Evolutionary conservation across 495 filamentous ascomycete species (phyloP).

Genomic region (Jackrogersella minutella): DNA sequence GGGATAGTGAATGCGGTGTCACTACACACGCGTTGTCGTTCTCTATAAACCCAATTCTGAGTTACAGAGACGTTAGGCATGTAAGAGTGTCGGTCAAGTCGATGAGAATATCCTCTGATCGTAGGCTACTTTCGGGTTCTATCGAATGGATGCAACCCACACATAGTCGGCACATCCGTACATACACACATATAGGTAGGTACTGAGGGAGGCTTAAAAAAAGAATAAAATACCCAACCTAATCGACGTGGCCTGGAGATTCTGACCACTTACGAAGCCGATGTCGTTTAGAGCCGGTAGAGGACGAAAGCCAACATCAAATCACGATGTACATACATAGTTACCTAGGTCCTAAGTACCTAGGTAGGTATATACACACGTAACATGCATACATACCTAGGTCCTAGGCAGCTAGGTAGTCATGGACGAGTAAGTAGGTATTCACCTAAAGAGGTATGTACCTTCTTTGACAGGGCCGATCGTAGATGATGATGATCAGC

Average conservation of each 20-base stretch:
- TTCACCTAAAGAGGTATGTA: slow-evolving; percentile 6
- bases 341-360: background rate
- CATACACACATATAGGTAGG: background rate
- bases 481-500: slow-evolving; percentile 10
- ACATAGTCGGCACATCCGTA: too few relatives aligned
- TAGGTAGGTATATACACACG: background rate
- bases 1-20: background rate
- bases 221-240: background rate
- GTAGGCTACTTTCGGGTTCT: background rate
- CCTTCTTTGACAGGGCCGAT: slow-evolving; percentile 23
- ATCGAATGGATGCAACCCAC: background rate
- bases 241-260: background rate
- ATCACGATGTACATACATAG: background rate
- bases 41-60: slow-evolving; percentile 7
- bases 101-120: background rate
- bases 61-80: slow-evolving; percentile 11
- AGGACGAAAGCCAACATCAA: too few relatives aligned
- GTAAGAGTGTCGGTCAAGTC: slow-evolving; percentile 40
- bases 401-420: background rate
- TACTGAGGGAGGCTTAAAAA: background rate
- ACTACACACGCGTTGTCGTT: slow-evolving; percentile 10
- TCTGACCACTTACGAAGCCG: too few relatives aligned
- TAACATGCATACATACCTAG: background rate
- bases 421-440: background rate
- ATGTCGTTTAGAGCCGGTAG: too few relatives aligned